These are phyloP conservation scores for Aspergillus homomorphus DNA, from an alignment of 495 filamentous ascomycete genomes.

Conservation along the genomic window DNA sequence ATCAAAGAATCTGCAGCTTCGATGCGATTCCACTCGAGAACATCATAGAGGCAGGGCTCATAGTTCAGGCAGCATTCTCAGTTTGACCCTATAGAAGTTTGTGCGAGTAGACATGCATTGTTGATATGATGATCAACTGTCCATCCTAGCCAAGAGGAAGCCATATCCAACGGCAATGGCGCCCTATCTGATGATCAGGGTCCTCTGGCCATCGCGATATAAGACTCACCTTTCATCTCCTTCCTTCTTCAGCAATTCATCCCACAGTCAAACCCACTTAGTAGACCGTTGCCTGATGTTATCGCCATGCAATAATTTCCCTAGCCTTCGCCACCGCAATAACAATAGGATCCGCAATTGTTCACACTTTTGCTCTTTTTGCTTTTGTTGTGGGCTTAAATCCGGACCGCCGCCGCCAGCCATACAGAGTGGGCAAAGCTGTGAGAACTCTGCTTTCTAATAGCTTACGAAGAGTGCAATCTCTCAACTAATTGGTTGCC, in stretches of 20 bases:
- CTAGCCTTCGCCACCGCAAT: background rate
- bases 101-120: background rate
- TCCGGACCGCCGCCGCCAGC: background rate
- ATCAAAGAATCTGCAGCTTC: background rate
- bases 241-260: constrained; percentile 14
- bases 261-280: constrained; percentile 11
- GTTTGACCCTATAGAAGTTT: background rate
- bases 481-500: background rate
- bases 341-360: constrained; percentile 14
- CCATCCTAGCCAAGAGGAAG: background rate
- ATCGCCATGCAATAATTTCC: no score
- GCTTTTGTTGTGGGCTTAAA: background rate
- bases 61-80: background rate
- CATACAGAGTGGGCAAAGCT: background rate
- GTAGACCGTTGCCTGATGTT: constrained; percentile 19
- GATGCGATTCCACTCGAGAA: background rate
- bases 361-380: background rate
- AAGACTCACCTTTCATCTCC: background rate
- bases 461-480: background rate
- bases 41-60: background rate
- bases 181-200: constrained; percentile 9
- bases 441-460: background rate
- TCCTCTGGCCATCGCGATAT: background rate
- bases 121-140: background rate
- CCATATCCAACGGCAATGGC: background rate